Percentiles rank a stretch among this genome's conserved stretches.
Conservation (phyloP, 2,329 filamentous ascomycete genomes). For the Fusarium sp. region DNA sequence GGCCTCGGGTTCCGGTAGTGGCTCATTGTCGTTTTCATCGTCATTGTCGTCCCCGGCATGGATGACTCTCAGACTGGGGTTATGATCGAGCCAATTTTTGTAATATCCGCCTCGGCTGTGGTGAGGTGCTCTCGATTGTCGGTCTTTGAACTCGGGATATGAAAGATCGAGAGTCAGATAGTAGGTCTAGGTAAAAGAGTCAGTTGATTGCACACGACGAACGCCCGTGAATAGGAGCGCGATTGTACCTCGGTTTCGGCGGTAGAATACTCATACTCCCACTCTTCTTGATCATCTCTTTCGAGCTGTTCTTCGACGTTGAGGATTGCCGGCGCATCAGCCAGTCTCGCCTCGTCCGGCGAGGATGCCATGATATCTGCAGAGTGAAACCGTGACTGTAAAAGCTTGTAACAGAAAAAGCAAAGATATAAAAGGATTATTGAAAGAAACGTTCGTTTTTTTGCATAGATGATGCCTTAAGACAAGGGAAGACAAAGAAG, state of each 20-base stretch:
- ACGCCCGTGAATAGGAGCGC: not conserved
- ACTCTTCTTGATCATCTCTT: slow-evolving; percentile 69
- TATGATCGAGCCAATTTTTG: slow-evolving; percentile 58
- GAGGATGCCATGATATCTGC: slow-evolving; percentile 29
- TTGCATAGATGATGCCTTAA: not conserved
- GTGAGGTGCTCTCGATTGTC: slow-evolving; percentile 57
- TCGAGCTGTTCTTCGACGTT: slow-evolving; percentile 50
- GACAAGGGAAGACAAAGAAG: not conserved
- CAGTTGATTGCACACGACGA: slow-evolving; percentile 6
- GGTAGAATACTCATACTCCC: slow-evolving; percentile 77
- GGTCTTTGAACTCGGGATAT: slow-evolving; percentile 69
- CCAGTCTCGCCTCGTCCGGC: slow-evolving; percentile 34
- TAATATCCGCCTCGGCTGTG: slow-evolving; percentile 64
- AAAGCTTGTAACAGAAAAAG: no score
- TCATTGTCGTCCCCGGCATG: slow-evolving; percentile 43
- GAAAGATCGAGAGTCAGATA: slow-evolving; percentile 76
- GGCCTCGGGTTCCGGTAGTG: slow-evolving; percentile 55
- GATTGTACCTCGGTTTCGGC: slow-evolving; percentile 71
- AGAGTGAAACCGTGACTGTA: not conserved
- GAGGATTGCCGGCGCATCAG: slow-evolving; percentile 49
- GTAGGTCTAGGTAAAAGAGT: slow-evolving; percentile 66
- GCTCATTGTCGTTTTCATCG: slow-evolving; percentile 52
- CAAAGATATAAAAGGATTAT: no score
- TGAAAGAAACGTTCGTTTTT: no score
- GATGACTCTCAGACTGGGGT: slow-evolving; percentile 38